Evolutionary conservation across 2,329 filamentous ascomycete genomes (phyloP).

Genomic region (Alternaria angustiovoidea): DNA sequence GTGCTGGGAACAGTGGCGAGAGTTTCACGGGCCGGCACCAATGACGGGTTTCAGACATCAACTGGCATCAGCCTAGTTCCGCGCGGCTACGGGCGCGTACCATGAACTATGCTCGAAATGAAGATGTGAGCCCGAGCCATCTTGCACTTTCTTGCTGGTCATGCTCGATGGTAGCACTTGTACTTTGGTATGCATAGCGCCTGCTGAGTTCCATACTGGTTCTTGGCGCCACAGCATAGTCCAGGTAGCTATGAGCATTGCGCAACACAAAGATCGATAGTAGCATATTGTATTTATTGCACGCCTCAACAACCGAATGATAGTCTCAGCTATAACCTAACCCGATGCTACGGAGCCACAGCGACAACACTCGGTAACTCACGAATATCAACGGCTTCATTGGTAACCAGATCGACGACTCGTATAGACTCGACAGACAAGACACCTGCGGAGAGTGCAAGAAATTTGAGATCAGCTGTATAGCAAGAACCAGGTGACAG

Average conservation of each 20-base stretch:
- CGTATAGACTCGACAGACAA: constrained; percentile 75
- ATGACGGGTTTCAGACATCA: constrained; percentile 28
- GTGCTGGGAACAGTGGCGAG: constrained; percentile 26
- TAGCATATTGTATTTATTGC: not conserved
- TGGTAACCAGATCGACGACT: constrained; percentile 75
- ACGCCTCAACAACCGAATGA: not conserved
- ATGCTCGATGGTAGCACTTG: not conserved
- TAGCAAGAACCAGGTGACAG: constrained; percentile 77
- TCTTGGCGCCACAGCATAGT: not conserved
- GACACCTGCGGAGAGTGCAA: constrained; percentile 72
- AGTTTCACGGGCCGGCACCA: constrained; percentile 21
- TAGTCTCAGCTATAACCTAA: not conserved
- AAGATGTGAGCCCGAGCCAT: not conserved
- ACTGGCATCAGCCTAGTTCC: constrained; percentile 13
- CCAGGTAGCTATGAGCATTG: not conserved
- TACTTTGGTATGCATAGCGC: not conserved
- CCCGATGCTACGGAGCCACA: constrained; percentile 23
- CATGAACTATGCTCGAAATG: not conserved
- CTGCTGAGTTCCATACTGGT: not conserved
- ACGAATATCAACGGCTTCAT: constrained; percentile 79
- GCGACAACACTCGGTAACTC: constrained; percentile 74
- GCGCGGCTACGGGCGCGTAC: constrained; percentile 2
- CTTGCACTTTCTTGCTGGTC: not conserved
- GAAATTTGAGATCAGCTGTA: constrained; percentile 74
- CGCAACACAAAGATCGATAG: not conserved